Evolutionary conservation across 23 red algal species (phyloP), one percentile per base, ranked within the genome.

Genomic region (Cyanidioschyzon merolae): DNA sequence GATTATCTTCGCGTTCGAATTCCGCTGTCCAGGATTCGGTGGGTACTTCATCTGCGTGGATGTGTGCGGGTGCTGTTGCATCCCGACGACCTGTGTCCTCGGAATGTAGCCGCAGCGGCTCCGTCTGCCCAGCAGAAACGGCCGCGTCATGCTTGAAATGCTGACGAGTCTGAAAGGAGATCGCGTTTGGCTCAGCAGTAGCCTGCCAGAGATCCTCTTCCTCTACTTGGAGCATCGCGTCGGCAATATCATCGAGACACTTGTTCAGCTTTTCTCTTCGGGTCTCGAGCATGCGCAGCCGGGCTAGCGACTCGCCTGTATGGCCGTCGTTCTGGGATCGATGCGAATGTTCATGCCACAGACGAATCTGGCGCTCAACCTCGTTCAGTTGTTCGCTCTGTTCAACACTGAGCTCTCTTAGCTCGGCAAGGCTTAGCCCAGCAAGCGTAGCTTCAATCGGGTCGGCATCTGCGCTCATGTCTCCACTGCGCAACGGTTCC

Each of bases 351-450:
- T 35, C n/a, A 7, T 71, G 63, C 63, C 63, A 35, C 30, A 7
- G 63, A 25, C 63, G 63, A 32, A 71, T 71, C 63, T 71, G n/a
- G 2, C n/a, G n/a, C n/a, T 71, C 63, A 3, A 71, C 63, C 63
- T 25, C 63, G 3, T 3, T 3, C 16, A 71, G 16, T 25, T 27
- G 63, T 35, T 71, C 63, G 63, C 63, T 71, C 63, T 27, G 63
- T 27, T 71, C 63, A 71, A 71, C 30, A 35, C 63, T 71, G 12
- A 32, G 29, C n/a, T 71, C 12, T 7, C 63, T 7, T 27, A 71
- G 32, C 29, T 71, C n/a, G 2, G 63, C 16, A 3, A 71, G 29
- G 7, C 12, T 71, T 3, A 71, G 63, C 21, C 3, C 63, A 7
- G 63, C 63, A 3, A 32, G 30, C 2, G 16, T 7, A 7, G 12